Percentiles rank a stretch among this genome's conserved stretches.
These are phyloP conservation scores for Fusarium lateritium DNA, from an alignment of 2,329 filamentous ascomycete species.

Conservation along the genomic window DNA sequence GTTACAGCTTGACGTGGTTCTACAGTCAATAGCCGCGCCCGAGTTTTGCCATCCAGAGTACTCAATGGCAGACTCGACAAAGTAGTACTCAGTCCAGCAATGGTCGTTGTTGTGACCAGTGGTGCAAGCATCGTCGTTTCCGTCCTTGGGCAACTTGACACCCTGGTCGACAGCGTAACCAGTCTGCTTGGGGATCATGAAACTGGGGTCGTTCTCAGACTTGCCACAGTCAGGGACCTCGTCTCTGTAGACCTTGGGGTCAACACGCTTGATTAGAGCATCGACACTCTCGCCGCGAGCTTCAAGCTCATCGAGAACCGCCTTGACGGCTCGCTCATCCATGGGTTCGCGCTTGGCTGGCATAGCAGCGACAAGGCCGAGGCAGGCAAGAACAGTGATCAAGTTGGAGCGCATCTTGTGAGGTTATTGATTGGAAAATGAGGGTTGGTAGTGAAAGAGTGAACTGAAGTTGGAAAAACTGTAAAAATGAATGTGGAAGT, in stretches of 20 bases:
- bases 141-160: conserved; percentile 22
- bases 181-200: conserved; percentile 26
- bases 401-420: conserved; percentile 11
- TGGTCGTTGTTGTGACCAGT: conserved; percentile 14
- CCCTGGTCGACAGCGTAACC: conserved; percentile 22
- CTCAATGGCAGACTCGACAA: conserved; percentile 23
- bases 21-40: conserved; percentile 23
- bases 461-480: not conserved
- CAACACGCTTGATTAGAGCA: conserved; percentile 11
- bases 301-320: conserved; percentile 4
- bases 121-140: conserved; percentile 24
- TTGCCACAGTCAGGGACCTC: conserved; percentile 9
- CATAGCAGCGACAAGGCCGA: conserved; percentile 9
- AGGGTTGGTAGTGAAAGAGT: not conserved
- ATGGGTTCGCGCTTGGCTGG: conserved; percentile 21
- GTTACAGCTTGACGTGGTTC: conserved; percentile 14
- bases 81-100: conserved; percentile 29
- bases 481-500: not conserved
- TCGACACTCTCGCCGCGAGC: conserved; percentile 8
- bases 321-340: conserved; percentile 5
- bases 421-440: not conserved
- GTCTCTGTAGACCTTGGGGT: conserved; percentile 20
- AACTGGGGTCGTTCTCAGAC: conserved; percentile 14
- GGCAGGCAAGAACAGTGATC: conserved; percentile 2
- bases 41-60: conserved; percentile 23